phyloP scores from a whole-genome alignment of 169 alveolate genomes.

The Plasmodium falciparum region DNA sequence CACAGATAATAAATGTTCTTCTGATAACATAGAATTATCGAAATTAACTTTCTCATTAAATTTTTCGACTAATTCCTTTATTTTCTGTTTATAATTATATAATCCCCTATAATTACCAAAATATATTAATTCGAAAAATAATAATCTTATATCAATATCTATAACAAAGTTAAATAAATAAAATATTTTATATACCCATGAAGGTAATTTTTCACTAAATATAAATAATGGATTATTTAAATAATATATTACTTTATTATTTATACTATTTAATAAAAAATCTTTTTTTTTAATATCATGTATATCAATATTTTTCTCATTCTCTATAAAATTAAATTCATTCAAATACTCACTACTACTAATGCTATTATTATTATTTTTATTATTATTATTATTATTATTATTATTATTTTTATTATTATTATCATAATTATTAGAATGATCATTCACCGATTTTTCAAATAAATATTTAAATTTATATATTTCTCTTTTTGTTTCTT shows the following conservation, averaged over 20 bases:
- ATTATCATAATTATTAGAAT: neutral
- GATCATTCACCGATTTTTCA: neutral
- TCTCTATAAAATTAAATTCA: neutral
- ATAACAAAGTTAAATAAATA: conserved; percentile 63
- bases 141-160: conserved; percentile 63
- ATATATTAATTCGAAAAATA: conserved; percentile 58
- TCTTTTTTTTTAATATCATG: conserved; percentile 46
- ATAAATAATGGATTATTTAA: conserved; percentile 69
- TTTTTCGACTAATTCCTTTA: conserved; percentile 77
- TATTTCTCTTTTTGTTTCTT: conserved; percentile 24
- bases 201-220: conserved; percentile 75
- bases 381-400: too few relatives aligned
- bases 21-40: conserved; percentile 38
- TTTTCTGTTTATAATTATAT: conserved; percentile 69
- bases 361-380: too few relatives aligned
- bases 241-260: conserved; percentile 66
- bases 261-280: conserved; percentile 57
- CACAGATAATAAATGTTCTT: conserved; percentile 72
- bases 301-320: neutral
- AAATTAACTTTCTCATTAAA: conserved; percentile 68
- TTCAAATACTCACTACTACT: neutral
- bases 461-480: conserved; percentile 5
- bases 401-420: too few relatives aligned
- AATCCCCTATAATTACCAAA: conserved; percentile 77
- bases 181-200: conserved; percentile 73